These are phyloP conservation scores for Terana coerulea DNA, from an alignment of 768 basidiomycete species.

Conservation along the genomic window DNA sequence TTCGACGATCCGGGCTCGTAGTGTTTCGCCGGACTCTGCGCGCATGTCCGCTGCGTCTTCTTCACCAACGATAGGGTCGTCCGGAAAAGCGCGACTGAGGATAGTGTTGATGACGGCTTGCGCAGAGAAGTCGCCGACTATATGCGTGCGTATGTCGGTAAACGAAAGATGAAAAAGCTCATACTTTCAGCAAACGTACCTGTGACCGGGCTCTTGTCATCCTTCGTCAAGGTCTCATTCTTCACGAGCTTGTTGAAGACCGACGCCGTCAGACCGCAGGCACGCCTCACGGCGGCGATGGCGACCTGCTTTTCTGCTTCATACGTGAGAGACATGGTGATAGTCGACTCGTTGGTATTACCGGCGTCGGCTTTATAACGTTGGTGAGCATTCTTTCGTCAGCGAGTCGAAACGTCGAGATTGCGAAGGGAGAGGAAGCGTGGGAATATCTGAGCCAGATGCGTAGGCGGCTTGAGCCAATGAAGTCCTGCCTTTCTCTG, in stretches of 20 bases:
- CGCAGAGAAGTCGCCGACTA: constrained; percentile 92
- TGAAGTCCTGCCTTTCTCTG: no score
- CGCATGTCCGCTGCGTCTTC: constrained; percentile 86
- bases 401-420: background rate
- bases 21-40: constrained; percentile 33
- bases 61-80: constrained; percentile 90
- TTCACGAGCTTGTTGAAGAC: constrained; percentile 85
- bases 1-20: constrained; percentile 66
- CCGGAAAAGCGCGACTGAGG: constrained; percentile 73
- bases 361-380: constrained; percentile 4
- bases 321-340: constrained; percentile 52
- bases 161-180: no score
- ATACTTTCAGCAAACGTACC: constrained; percentile 36
- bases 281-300: constrained; percentile 81
- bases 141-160: no score
- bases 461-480: no score
- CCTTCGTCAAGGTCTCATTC: constrained; percentile 84
- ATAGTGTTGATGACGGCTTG: constrained; percentile 90
- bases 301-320: constrained; percentile 76
- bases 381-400: constrained; percentile 4
- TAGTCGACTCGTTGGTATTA: background rate
- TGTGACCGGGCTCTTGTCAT: constrained; percentile 75
- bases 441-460: background rate
- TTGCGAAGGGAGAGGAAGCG: background rate
- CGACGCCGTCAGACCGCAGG: constrained; percentile 76